These are phyloP conservation scores for Lepidopterella palustris DNA, from an alignment of 495 filamentous ascomycete species.

Conservation along the genomic window DNA sequence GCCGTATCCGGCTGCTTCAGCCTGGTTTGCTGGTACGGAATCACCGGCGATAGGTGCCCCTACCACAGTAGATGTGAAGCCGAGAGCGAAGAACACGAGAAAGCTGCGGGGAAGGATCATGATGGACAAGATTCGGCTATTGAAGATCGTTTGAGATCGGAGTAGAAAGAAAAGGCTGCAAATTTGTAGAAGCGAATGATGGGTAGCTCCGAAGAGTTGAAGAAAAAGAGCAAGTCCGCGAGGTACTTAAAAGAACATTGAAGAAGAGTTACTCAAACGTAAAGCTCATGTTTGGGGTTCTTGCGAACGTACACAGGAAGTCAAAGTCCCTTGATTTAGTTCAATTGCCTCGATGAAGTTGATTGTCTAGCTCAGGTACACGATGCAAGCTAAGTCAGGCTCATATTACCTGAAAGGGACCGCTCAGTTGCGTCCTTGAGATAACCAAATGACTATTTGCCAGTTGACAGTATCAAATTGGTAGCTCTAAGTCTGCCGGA, in stretches of 20 bases:
- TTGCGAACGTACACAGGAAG: background rate
- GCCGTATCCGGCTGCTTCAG: conserved; percentile 18
- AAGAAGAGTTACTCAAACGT: background rate
- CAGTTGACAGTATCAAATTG: background rate
- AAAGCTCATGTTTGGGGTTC: background rate
- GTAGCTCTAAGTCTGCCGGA: background rate
- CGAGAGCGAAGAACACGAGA: background rate
- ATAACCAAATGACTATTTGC: background rate
- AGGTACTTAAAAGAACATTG: background rate
- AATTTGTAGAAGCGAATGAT: background rate
- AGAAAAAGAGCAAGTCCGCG: background rate
- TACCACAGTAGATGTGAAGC: background rate
- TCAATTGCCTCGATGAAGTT: background rate
- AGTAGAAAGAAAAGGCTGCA: background rate
- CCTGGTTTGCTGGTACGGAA: background rate
- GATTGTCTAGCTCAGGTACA: too few relatives aligned
- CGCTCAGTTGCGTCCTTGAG: background rate
- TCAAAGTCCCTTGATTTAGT: background rate
- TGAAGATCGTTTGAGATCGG: background rate
- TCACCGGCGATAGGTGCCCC: background rate
- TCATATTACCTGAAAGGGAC: background rate
- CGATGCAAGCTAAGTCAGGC: background rate
- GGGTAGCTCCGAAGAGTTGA: background rate
- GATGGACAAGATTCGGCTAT: background rate
- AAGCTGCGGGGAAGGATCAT: background rate